Percentiles rank a stretch among this genome's conserved stretches.
phyloP scores from a whole-genome alignment of 2,329 filamentous ascomycete genomes.

The Ascochyta pisi region DNA sequence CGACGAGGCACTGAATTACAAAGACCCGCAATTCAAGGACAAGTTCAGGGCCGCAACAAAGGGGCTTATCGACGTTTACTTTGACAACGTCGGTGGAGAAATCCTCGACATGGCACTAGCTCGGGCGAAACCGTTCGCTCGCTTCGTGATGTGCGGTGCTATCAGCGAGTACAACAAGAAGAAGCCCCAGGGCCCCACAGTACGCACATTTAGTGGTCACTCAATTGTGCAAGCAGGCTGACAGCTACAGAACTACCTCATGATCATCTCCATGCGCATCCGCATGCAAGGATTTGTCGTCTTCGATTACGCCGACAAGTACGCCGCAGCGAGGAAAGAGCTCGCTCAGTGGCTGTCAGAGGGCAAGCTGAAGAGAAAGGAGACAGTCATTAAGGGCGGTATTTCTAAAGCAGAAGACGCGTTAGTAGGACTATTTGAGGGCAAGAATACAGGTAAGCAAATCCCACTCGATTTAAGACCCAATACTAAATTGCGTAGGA shows the following conservation, averaged over 20 bases:
- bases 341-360: constrained; percentile 72
- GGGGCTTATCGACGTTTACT: constrained; percentile 59
- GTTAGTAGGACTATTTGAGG: constrained; percentile 69
- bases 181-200: constrained; percentile 60
- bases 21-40: constrained; percentile 55
- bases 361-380: constrained; percentile 73
- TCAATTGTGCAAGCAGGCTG: background rate
- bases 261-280: constrained; percentile 54
- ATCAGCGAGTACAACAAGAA: constrained; percentile 54
- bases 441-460: constrained; percentile 72
- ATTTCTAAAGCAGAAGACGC: constrained; percentile 68
- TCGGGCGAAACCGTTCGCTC: constrained; percentile 51
- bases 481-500: background rate
- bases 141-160: constrained; percentile 55
- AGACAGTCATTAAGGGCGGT: constrained; percentile 75
- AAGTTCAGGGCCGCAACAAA: constrained; percentile 58
- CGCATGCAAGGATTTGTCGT: constrained; percentile 68
- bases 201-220: constrained; percentile 10
- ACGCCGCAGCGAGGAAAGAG: constrained; percentile 64
- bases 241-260: constrained; percentile 50
- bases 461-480: too few species aligned
- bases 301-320: constrained; percentile 69
- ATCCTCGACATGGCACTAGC: constrained; percentile 57
- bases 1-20: constrained; percentile 64
- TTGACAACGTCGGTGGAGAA: constrained; percentile 60